Evolutionary conservation across 106 monocot species (phyloP).

Genomic region (Dendrobium catenatum): DNA sequence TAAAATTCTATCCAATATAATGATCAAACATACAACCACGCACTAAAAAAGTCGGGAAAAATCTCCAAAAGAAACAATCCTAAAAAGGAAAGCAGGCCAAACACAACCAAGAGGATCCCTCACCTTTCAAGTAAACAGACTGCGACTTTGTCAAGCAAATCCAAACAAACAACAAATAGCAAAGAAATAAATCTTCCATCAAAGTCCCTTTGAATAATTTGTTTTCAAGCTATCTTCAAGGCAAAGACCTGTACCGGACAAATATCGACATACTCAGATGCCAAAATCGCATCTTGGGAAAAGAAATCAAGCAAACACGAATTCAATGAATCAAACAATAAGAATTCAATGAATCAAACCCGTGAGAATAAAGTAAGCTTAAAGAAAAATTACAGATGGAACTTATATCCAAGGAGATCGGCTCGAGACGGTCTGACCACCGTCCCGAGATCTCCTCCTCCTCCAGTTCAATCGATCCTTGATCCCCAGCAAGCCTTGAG

Average conservation of each 20-base stretch:
- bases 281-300: neutral
- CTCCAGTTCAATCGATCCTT: neutral
- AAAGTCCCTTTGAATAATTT: neutral
- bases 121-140: neutral
- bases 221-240: neutral
- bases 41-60: too few species aligned
- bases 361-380: neutral
- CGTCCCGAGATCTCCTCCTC: neutral
- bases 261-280: neutral
- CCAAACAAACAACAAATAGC: neutral
- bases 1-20: too few species aligned
- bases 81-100: too few species aligned
- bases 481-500: neutral
- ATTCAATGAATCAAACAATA: neutral
- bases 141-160: neutral
- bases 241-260: neutral
- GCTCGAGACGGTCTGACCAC: constrained; percentile 1
- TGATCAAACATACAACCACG: too few species aligned
- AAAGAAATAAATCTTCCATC: neutral
- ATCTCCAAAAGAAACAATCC: too few species aligned
- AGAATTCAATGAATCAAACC: neutral
- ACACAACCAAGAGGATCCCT: too few species aligned
- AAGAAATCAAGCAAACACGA: neutral
- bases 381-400: neutral
- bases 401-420: neutral